These are phyloP conservation scores for Solanum lycopersicoides DNA, from an alignment of 257 asterid genomes.

Conservation along the genomic window DNA sequence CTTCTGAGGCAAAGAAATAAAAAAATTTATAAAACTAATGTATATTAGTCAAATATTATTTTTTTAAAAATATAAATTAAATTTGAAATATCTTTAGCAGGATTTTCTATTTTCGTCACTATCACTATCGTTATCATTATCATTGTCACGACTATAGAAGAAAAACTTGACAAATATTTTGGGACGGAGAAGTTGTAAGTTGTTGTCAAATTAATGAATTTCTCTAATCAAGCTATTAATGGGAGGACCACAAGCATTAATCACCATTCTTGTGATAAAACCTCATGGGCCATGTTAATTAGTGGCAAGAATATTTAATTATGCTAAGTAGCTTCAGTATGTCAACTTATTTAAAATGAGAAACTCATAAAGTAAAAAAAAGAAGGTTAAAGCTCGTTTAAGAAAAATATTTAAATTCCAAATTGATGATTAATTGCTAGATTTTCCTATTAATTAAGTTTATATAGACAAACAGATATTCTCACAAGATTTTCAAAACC, in stretches of 20 bases:
- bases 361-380: not conserved
- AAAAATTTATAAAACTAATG: no score
- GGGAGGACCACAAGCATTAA: not conserved
- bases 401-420: not conserved
- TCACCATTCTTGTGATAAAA: not conserved
- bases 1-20: not conserved
- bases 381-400: not conserved
- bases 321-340: not conserved
- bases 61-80: no score
- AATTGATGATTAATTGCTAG: not conserved
- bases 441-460: not conserved
- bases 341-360: not conserved
- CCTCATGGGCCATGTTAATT: not conserved
- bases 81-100: not conserved
- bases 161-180: not conserved
- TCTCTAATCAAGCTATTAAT: not conserved
- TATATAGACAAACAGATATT: not conserved
- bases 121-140: no score
- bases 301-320: not conserved
- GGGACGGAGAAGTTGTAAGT: not conserved
- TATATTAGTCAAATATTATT: no score
- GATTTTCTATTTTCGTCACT: no score
- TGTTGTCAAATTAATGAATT: not conserved
- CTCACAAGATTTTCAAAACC: not conserved
- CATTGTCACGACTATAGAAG: not conserved